Percentiles rank a stretch among this genome's conserved stretches.
Evolutionary conservation across 2,329 filamentous ascomycete genomes (phyloP).

Genomic region (Septoria petroselini): DNA sequence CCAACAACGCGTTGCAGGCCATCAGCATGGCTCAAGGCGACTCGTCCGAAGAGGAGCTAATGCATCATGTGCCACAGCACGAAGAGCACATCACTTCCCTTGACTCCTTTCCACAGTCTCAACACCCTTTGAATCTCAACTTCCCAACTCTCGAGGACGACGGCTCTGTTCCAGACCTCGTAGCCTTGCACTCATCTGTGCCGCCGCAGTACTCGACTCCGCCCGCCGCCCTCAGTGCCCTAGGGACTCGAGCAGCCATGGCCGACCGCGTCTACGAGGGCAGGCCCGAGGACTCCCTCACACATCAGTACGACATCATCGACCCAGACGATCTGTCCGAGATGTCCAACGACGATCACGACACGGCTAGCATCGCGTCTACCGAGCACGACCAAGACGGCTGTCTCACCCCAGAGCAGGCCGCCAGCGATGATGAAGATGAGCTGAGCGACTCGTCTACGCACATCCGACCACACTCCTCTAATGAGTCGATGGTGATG

Average conservation of each 20-base stretch:
- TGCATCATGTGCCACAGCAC: slow-evolving; percentile 21
- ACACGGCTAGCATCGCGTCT: slow-evolving; percentile 35
- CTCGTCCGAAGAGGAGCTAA: slow-evolving; percentile 10
- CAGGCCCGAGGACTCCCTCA: slow-evolving; percentile 23
- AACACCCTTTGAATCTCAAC: slow-evolving; percentile 23
- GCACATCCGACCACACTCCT: slow-evolving; percentile 3
- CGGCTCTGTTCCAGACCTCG: slow-evolving; percentile 32
- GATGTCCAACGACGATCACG: slow-evolving; percentile 34
- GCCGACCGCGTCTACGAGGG: slow-evolving; percentile 19
- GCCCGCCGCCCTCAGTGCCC: slow-evolving; percentile 34
- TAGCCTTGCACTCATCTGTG: slow-evolving; percentile 9
- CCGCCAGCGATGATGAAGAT: slow-evolving; percentile 19
- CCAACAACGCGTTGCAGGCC: too few relatives aligned
- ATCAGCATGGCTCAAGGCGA: too few relatives aligned
- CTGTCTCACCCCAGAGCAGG: slow-evolving; percentile 19
- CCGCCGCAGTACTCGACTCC: slow-evolving; percentile 26
- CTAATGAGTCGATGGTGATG: slow-evolving; percentile 1
- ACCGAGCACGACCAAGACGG: slow-evolving; percentile 25
- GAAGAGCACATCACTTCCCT: slow-evolving; percentile 2
- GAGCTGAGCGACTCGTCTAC: slow-evolving; percentile 15
- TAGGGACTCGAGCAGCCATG: slow-evolving; percentile 28
- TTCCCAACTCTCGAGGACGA: slow-evolving; percentile 34
- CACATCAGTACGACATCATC: slow-evolving; percentile 37
- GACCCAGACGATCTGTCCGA: slow-evolving; percentile 34
- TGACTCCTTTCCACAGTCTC: slow-evolving; percentile 3